Conservation (phyloP, 306 rosid species). For the Parietaria judaica region DNA sequence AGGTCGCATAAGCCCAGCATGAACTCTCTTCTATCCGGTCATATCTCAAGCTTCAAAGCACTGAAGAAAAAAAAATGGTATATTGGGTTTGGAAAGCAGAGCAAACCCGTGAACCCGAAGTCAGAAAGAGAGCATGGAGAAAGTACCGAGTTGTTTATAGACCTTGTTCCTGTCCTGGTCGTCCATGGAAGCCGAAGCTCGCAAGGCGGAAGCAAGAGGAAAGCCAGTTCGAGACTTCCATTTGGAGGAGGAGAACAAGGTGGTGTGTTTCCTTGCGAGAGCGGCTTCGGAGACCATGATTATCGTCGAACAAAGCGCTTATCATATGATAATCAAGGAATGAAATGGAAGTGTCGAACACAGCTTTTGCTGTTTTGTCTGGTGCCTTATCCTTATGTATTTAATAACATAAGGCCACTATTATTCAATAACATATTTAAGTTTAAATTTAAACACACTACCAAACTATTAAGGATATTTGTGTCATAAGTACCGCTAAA, state of each 20-base stretch:
- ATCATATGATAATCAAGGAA: neutral
- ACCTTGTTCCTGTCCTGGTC: constrained; percentile 39
- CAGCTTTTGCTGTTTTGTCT: neutral
- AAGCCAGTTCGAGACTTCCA: constrained; percentile 20
- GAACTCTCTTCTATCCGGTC: neutral
- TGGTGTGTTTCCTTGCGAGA: constrained; percentile 18
- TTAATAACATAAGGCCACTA: no score
- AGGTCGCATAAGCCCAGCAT: no score
- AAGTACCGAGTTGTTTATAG: constrained; percentile 69
- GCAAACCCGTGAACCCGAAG: neutral
- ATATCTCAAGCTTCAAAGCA: neutral
- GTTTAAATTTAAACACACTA: no score
- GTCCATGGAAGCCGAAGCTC: constrained; percentile 40
- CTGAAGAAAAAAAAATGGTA: no score
- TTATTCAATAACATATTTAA: no score
- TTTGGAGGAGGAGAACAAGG: constrained; percentile 28
- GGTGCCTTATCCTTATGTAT: neutral
- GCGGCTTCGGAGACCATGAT: constrained; percentile 25
- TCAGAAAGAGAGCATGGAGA: constrained; percentile 18
- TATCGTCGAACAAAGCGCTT: neutral
- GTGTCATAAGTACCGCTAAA: neutral
- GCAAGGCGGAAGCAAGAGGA: constrained; percentile 20
- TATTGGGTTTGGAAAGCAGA: no score
- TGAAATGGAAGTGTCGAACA: no score
- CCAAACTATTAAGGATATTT: neutral